phyloP scores from a whole-genome alignment of 352 stramenopile species.

The Ophiocytium majus region DNA sequence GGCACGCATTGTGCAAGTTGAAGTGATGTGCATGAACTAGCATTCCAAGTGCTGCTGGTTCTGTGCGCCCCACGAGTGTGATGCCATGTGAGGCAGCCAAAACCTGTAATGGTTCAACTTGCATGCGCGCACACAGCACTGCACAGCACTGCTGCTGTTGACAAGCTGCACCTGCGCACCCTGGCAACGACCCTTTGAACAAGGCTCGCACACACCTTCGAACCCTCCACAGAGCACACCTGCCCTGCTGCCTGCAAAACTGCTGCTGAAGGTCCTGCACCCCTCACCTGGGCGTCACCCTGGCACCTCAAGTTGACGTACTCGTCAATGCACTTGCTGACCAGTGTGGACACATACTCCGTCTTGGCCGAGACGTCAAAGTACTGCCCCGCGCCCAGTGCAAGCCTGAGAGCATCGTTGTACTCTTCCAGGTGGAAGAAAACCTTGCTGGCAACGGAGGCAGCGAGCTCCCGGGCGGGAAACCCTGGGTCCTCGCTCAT shows the following conservation, averaged over 20 bases:
- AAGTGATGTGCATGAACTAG: too few relatives aligned
- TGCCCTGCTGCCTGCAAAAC: not conserved
- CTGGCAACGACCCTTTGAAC: not conserved
- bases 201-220: not conserved
- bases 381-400: constrained; percentile 85
- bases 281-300: constrained; percentile 63
- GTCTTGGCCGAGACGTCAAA: constrained; percentile 86
- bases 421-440: constrained; percentile 99
- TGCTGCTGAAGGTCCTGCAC: too few relatives aligned
- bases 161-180: not conserved
- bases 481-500: constrained; percentile 88
- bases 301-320: constrained; percentile 85
- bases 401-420: constrained; percentile 83
- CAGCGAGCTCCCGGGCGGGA: constrained; percentile 78
- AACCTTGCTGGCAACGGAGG: constrained; percentile 83
- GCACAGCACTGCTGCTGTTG: not conserved
- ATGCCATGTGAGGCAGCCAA: too few relatives aligned
- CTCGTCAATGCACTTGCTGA: constrained; percentile 92
- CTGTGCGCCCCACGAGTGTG: too few relatives aligned
- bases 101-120: too few relatives aligned
- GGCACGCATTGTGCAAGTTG: too few relatives aligned
- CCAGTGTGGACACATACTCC: constrained; percentile 95
- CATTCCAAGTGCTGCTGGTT: too few relatives aligned
- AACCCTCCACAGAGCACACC: constrained; percentile 4
- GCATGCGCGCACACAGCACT: not conserved